These are phyloP conservation scores for Falciphora oryzae DNA, from an alignment of 2,329 filamentous ascomycete genomes.

Conservation along the genomic window DNA sequence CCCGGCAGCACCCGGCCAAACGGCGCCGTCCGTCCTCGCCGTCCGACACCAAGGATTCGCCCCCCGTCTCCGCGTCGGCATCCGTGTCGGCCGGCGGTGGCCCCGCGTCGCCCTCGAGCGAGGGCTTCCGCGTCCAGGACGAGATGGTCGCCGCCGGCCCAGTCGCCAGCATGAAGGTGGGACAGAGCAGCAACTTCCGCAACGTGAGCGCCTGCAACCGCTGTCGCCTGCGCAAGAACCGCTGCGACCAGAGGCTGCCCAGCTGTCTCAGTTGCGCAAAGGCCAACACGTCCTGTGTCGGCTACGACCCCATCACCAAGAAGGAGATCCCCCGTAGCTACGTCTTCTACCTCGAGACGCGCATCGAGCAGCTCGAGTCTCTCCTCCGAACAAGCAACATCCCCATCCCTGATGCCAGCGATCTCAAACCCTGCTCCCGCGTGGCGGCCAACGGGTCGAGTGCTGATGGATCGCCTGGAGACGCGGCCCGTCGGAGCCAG, in stretches of 20 bases:
- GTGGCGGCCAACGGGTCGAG: constrained; percentile 30
- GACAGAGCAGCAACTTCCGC: constrained; percentile 64
- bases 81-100: constrained; percentile 18
- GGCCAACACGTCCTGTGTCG: constrained; percentile 84
- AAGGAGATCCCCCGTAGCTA: constrained; percentile 87
- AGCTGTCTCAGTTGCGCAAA: constrained; percentile 91
- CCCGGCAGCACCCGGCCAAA: constrained; percentile 48
- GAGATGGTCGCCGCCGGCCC: constrained; percentile 21
- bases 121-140: constrained; percentile 21
- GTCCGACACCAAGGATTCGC: constrained; percentile 35
- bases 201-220: constrained; percentile 94
- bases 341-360: constrained; percentile 88
- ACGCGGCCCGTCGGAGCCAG: constrained; percentile 25
- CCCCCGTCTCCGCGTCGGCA: constrained; percentile 30
- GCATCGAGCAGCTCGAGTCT: constrained; percentile 76
- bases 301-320: constrained; percentile 95
- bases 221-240: constrained; percentile 86
- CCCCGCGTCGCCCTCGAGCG: constrained; percentile 29
- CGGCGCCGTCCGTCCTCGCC: constrained; percentile 51
- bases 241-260: constrained; percentile 88
- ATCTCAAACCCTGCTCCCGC: constrained; percentile 61
- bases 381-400: constrained; percentile 66
- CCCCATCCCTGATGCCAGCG: constrained; percentile 62
- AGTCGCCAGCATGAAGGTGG: constrained; percentile 35
- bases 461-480: constrained; percentile 27